Evolutionary conservation across 2,329 filamentous ascomycete genomes (phyloP).

Genomic region (Fusarium tjaetaba): DNA sequence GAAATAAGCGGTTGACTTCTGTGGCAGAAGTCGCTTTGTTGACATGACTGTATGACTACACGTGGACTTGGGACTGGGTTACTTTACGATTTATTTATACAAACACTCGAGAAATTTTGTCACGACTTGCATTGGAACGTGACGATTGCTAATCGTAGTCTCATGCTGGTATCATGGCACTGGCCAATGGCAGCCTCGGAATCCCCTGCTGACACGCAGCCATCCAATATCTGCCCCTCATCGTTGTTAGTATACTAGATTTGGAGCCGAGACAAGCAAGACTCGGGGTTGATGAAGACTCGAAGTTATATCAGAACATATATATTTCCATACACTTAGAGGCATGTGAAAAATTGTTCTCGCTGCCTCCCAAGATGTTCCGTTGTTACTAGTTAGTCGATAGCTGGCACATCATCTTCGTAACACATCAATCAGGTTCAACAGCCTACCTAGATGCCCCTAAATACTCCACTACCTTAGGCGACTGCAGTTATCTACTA

Average conservation of each 20-base stretch:
- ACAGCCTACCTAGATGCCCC: neutral
- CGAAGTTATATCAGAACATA: neutral
- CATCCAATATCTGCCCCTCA: constrained; percentile 13
- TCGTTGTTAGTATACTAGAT: neutral
- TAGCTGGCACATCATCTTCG: neutral
- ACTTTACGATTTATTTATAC: constrained; percentile 21
- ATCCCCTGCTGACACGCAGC: constrained; percentile 26
- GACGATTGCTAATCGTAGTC: constrained; percentile 4
- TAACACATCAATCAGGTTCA: neutral
- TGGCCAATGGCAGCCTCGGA: constrained; percentile 23
- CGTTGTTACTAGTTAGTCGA: neutral
- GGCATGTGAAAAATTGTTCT: neutral
- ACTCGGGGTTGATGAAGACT: neutral
- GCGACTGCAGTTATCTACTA: neutral
- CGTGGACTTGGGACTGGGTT: constrained; percentile 5
- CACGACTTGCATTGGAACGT: neutral
- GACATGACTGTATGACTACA: constrained; percentile 38
- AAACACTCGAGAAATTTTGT: constrained; percentile 6
- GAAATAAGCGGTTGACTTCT: constrained; percentile 33
- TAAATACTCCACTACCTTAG: constrained; percentile 18
- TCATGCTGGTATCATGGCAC: constrained; percentile 28
- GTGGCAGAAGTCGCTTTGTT: neutral
- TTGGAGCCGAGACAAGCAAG: constrained; percentile 1
- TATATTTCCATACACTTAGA: neutral
- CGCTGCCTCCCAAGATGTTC: neutral